A percentile compares a stretch with the other conserved stretches of the same genome.
Conservation (phyloP, 2,329 filamentous ascomycete genomes). For the Botryotinia globosa region DNA sequence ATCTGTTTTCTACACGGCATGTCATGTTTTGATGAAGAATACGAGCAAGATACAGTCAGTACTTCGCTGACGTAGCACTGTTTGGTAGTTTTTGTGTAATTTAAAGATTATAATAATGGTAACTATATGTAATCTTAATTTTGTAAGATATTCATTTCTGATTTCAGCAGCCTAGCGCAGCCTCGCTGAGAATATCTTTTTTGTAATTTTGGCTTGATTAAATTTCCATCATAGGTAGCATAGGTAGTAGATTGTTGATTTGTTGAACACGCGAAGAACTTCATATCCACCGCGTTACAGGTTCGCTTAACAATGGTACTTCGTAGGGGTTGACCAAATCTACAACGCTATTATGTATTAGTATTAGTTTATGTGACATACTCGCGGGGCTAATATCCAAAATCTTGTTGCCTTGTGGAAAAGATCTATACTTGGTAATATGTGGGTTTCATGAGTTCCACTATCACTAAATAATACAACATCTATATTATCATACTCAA, state of each 20-base stretch:
- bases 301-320: constrained; percentile 10
- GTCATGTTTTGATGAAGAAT: constrained; percentile 14
- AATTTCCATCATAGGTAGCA: background rate
- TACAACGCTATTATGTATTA: background rate
- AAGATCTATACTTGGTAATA: constrained; percentile 11
- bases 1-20: constrained; percentile 1
- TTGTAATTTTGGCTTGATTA: background rate
- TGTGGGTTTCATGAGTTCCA: constrained; percentile 3
- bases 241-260: constrained; percentile 2
- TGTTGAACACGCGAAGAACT: constrained; percentile 1
- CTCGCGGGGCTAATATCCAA: constrained; percentile 7
- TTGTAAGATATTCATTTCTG: background rate
- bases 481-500: background rate
- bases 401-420: constrained; percentile 19
- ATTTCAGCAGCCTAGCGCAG: constrained; percentile 5
- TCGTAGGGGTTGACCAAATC: background rate
- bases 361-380: constrained; percentile 2
- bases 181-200: constrained; percentile 2
- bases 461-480: background rate
- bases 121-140: constrained; percentile 20
- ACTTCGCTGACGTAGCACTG: constrained; percentile 11
- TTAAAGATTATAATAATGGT: constrained; percentile 12
- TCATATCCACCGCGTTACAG: background rate
- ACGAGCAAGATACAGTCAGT: constrained; percentile 17
- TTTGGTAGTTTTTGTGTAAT: constrained; percentile 7